Base-by-base conservation (phyloP, 306 rosid species). In the Argentina anserina region DNA sequence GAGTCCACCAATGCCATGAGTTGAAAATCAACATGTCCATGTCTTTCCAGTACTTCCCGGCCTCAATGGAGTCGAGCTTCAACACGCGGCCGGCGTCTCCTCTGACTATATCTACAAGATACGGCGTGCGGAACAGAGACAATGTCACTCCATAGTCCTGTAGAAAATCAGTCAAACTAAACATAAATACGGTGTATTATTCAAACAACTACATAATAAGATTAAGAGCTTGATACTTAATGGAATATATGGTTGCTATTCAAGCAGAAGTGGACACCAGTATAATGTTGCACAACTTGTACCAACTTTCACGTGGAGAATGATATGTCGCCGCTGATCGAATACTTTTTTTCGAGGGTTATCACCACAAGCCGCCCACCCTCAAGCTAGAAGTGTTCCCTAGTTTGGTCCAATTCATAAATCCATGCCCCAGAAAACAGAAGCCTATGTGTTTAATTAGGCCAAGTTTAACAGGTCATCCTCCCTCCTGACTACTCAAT, bases 1-100 rank as follows among this genome's bases (percentile, higher is more conserved):
- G 99, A 76, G 84, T 84, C 99, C 99, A 94, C 99, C 99, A 94
- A 71, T 94, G 99, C 99, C 99, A 91, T 0, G 99, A 81, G 77
- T 94, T 94, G 87, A 94, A 94, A 76, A 94, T 67, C 65, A 94
- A 66, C 80, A 94, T 18, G 89, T 94, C 96, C 92, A 86, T 91
- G 31, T 83, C 96, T 59, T 59, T 83, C 99, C 99, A 94, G 3
- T 94, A 79, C 47, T 89, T 76, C 26, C 97, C 99, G 28, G 83
- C 84, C 34, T 73, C 42, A 43, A 94, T 91, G 67, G 97, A 89
- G 81, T 82, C 79, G n/a, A 94, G 75, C 21, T 81, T 85, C 46
- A 94, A 87, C 14, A 91, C 99, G 39, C 88, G 66, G 8, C 99
- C 97, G 11, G 79, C 88, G 0, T 70, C 69, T 74, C 88, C 95